Conservation (phyloP, 2,329 filamentous ascomycete species). For the Colletotrichum endophyticum region DNA sequence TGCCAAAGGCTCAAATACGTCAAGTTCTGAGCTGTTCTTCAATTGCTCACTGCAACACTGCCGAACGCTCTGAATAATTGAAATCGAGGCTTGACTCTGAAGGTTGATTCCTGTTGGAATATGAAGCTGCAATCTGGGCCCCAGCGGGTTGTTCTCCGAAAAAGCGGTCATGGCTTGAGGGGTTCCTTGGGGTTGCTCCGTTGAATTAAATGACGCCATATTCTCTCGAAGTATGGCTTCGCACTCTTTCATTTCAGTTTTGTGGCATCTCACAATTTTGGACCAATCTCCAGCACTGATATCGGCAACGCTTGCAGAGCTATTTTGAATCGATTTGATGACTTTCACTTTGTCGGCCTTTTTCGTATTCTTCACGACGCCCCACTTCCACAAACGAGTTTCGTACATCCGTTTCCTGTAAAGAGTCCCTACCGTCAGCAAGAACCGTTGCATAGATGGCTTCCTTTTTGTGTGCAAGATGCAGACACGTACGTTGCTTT, state of each 20-base stretch:
- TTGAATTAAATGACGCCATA: background rate
- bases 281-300: background rate
- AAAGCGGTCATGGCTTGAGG: background rate
- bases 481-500: background rate
- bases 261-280: background rate
- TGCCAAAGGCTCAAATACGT: background rate
- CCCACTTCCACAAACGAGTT: background rate
- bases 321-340: background rate
- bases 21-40: rapidly evolving
- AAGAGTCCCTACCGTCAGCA: rapidly evolving
- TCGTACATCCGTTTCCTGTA: background rate
- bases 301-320: background rate
- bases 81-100: background rate
- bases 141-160: background rate
- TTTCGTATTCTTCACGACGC: background rate
- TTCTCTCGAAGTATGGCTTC: background rate
- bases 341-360: background rate
- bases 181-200: background rate
- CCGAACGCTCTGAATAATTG: background rate
- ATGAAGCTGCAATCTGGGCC: rapidly evolving
- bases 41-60: background rate
- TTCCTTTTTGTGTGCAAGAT: background rate
- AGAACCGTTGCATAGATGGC: rapidly evolving
- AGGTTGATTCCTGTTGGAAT: rapidly evolving
- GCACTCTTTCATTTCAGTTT: background rate